Conservation (phyloP, 192 early-diverging fungal genomes). For the Linnemannia hyalina region DNA sequence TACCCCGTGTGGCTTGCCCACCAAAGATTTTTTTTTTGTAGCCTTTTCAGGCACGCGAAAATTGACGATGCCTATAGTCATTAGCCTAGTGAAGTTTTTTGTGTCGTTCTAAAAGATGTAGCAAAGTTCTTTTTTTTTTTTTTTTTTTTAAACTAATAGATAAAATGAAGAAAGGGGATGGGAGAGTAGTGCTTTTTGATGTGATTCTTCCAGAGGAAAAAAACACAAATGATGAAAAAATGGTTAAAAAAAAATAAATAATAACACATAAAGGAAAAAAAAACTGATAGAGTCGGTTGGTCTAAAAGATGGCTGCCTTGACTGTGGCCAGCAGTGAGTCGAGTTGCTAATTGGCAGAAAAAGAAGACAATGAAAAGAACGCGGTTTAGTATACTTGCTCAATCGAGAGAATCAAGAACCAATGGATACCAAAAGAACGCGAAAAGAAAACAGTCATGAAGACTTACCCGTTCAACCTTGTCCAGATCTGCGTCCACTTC, state of each 20-base stretch:
- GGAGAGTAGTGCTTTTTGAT: not conserved
- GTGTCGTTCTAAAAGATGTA: too few relatives aligned
- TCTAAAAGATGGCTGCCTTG: constrained; percentile 50
- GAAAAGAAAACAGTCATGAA: not conserved
- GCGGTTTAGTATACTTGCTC: not conserved
- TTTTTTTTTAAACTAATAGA: not conserved
- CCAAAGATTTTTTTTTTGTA: too few relatives aligned
- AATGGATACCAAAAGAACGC: too few relatives aligned
- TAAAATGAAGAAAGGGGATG: not conserved
- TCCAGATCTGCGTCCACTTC: constrained; percentile 52
- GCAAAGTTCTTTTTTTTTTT: too few relatives aligned
- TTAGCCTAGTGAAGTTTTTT: too few relatives aligned
- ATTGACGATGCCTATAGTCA: too few relatives aligned
- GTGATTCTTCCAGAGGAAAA: constrained; percentile 1
- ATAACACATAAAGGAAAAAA: not conserved
- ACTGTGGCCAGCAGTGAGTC: constrained; percentile 50
- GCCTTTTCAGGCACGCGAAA: too few relatives aligned
- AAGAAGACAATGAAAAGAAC: not conserved
- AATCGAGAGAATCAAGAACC: too few relatives aligned
- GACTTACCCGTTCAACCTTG: constrained; percentile 49
- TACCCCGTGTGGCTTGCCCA: too few relatives aligned
- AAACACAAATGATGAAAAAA: not conserved
- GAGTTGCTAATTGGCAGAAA: constrained; percentile 29
- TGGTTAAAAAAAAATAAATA: not conserved
- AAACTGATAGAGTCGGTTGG: not conserved